A percentile compares a stretch with the other conserved stretches of the same genome.
phyloP scores from a whole-genome alignment of 1,284 basidiomycete species.

The Tilletia horrida region DNA sequence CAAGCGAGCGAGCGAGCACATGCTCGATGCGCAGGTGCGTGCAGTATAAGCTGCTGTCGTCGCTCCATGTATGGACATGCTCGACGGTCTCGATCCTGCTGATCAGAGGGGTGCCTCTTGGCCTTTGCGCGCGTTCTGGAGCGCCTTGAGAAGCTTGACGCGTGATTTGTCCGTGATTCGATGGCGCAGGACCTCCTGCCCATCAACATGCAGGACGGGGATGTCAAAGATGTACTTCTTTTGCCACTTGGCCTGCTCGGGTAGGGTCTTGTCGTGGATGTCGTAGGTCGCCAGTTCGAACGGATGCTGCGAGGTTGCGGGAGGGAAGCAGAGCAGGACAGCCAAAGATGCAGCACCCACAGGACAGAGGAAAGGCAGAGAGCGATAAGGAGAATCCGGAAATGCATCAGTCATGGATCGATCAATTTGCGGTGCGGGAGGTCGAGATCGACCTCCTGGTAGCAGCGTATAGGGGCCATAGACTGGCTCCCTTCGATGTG shows the following conservation, averaged over 20 bases:
- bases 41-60: too few relatives aligned
- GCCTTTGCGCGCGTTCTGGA: not conserved
- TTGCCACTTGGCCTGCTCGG: constrained; percentile 43
- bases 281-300: constrained; percentile 44
- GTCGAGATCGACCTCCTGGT: too few relatives aligned
- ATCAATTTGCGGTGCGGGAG: too few relatives aligned
- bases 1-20: too few relatives aligned
- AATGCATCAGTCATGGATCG: not conserved
- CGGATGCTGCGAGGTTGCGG: constrained; percentile 17
- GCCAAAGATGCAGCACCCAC: not conserved
- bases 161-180: not conserved
- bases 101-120: too few relatives aligned
- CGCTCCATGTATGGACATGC: too few relatives aligned
- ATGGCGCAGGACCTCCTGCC: constrained; percentile 12
- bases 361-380: not conserved
- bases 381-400: not conserved
- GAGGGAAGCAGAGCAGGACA: not conserved
- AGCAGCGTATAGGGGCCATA: too few relatives aligned
- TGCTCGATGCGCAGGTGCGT: too few relatives aligned
- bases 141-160: not conserved
- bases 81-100: too few relatives aligned
- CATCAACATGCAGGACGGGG: constrained; percentile 44
- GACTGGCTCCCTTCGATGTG: too few relatives aligned
- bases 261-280: constrained; percentile 43
- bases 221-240: constrained; percentile 54